Base-by-base conservation (phyloP, 108 stramenopile genomes). In the Cyclotella atomus region DNA sequence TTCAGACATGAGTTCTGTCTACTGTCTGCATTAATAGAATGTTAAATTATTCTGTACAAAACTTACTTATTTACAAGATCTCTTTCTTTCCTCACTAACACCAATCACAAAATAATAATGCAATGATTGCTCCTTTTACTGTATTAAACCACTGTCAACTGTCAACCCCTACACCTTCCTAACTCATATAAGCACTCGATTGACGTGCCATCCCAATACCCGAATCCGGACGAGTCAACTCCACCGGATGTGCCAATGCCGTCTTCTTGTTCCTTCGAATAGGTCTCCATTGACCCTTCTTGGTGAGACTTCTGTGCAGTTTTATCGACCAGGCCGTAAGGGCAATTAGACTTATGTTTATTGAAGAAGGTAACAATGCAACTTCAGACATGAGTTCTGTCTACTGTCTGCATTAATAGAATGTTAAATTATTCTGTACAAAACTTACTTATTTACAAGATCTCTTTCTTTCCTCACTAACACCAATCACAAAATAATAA, bases 201-300 rank as follows among this genome's bases (percentile, higher is more conserved):
- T 32, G 10, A 14, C 68, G 54, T 45, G 68, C 43, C 56, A 70
- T 70, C 14, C 54, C 53, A 70, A 70, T 70, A n/a, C 68, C 68
- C 9, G 68, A 70, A 33, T 56, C 68, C 16, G 24, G 28, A 44
- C 68, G 54, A 44, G 15, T 30, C 54, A 45, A 27, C 2, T 43
- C n/a, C 8, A 45, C 56, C n/a, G 54, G 45, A 12, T 44, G 28
- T 14, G 33, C 20, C 54, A 38, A 43, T 2, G 23, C 23, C 30
- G 53, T 16, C 7, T 27, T 53, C 34, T 7, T 36, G 12, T 68
- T 36, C 55, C 29, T 53, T 36, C 68, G 35, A 10, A 28, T 36
- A 3, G 82, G 82, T 44, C 66, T 78, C 82, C 82, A 83, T 10
- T 43, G 70, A 2, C 75, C 73, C 3, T 59, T 65, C 66, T 68